phyloP scores from a whole-genome alignment of 2,329 filamentous ascomycete species.

The Fusarium succisae region DNA sequence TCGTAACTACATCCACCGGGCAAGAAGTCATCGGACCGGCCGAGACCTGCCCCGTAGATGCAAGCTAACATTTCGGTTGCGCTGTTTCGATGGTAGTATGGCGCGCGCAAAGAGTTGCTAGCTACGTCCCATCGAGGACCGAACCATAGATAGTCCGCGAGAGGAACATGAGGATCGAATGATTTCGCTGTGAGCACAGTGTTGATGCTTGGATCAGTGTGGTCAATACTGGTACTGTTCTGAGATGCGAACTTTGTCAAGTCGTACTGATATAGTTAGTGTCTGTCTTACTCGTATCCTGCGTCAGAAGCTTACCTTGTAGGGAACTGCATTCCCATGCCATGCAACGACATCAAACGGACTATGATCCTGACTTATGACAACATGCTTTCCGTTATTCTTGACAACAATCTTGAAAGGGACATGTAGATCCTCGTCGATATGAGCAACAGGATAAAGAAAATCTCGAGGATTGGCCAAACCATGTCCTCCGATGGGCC shows the following conservation, averaged over 20 bases:
- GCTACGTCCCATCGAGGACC: neutral
- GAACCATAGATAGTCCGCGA: conserved; percentile 11
- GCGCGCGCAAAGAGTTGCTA: neutral
- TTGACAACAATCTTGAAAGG: neutral
- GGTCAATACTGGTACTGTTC: conserved; percentile 8
- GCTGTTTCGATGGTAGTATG: conserved; percentile 4
- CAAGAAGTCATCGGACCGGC: conserved; percentile 4
- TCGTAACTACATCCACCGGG: conserved; percentile 13
- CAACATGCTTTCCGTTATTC: conserved; percentile 16
- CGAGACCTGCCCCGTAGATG: conserved; percentile 1
- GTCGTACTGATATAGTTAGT: neutral
- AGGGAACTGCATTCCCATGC: conserved; percentile 19
- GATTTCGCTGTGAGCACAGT: conserved; percentile 12
- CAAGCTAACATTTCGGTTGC: conserved; percentile 6
- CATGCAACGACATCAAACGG: conserved; percentile 21
- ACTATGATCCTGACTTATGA: conserved; percentile 14
- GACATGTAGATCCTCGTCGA: neutral
- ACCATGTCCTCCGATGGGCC: conserved; percentile 8
- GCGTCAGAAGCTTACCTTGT: neutral
- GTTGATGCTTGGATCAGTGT: conserved; percentile 14
- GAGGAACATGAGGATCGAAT: neutral
- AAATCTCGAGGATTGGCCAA: conserved; percentile 16
- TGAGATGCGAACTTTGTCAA: conserved; percentile 16
- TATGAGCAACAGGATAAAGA: conserved; percentile 5
- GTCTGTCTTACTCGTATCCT: rapidly evolving